A percentile compares a stretch with the other conserved stretches of the same genome.
Evolutionary conservation across 2,329 filamentous ascomycete genomes (phyloP).

Genomic region (Cryphonectria naterciae): DNA sequence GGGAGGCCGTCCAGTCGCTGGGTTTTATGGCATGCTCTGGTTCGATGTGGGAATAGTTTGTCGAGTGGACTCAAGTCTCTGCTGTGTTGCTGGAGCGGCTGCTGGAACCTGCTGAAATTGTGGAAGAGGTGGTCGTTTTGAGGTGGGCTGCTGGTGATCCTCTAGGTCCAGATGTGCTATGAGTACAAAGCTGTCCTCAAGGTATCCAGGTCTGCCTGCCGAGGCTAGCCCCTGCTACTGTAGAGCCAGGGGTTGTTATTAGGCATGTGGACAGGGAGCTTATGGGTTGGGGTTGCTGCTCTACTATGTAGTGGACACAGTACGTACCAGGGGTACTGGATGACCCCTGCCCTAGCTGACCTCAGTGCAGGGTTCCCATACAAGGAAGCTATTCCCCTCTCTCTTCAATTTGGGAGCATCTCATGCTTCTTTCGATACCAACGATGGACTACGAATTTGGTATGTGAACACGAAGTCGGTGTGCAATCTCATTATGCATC

Average conservation of each 20-base stretch:
- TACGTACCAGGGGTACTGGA: not conserved
- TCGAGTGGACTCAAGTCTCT: not conserved
- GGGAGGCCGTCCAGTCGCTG: not conserved
- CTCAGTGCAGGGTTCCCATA: not conserved
- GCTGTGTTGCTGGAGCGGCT: not conserved
- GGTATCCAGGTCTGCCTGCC: not conserved
- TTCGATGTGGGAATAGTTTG: not conserved
- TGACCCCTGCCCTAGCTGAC: not conserved
- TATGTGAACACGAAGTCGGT: not conserved
- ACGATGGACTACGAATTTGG: not conserved
- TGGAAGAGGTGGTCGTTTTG: not conserved
- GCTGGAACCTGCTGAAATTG: not conserved
- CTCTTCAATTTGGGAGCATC: not conserved
- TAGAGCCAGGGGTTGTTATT: not conserved
- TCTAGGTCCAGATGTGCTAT: not conserved
- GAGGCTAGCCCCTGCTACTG: not conserved
- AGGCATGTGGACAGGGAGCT: not conserved
- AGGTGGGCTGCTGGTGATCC: not conserved
- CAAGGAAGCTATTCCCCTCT: not conserved
- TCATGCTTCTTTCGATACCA: not conserved
- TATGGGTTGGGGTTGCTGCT: not conserved
- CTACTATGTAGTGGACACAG: not conserved
- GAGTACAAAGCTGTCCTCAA: slow-evolving; percentile 11
- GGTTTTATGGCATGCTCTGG: not conserved
- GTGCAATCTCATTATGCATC: not conserved